Base-by-base conservation (phyloP, 2,329 filamentous ascomycete genomes). In the Epichloe coenophiala region DNA sequence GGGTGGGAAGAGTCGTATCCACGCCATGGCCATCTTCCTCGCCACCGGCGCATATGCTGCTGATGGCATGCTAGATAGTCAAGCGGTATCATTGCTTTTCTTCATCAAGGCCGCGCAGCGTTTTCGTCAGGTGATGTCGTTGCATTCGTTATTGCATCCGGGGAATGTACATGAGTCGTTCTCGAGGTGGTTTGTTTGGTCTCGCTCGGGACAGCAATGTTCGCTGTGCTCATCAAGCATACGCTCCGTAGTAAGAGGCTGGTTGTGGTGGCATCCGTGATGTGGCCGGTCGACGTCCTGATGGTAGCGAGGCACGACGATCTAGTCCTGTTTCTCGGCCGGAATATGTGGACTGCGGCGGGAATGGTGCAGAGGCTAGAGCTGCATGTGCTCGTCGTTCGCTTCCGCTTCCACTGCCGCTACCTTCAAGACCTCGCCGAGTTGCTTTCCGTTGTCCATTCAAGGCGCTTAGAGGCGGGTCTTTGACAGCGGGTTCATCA, bases 401-500 rank as follows among this genome's bases (percentile, higher is more conserved):
- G 21, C 48, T 51, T 2, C 36, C 45, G 11, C 45, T 46, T 8
- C 37, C 40, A 17, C 42, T 44, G 11, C 41, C 42, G 36, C 42
- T 43, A 4, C 41, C 46, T 15, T 48, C 45, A 15, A 35, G n/a
- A 33, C 49, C 39, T n/a, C 75, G 71, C 37, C 75, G 69, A 45
- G 61, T 63, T 36, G 64, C 63, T 61, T 77, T 78, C 48, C 74
- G 69, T 35, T 70, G 66, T 51, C 71, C 71, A 53, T 63, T 70
- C 51, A 78, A 66, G 51, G 74, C 74, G 57, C 74, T 77, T 54
- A 83, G 64, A 3, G 79, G 79, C 35, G 80, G 80, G 51, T 82
- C 75, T 57, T 76, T 77, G 37, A 84, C 77, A 15, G 69, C 68
- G 2, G 73, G 65, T 40, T 83, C 80, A 49, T 80, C 71, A 51